Evolutionary conservation across 2,329 filamentous ascomycete genomes (phyloP).

Genomic region (Fusarium beomiforme): DNA sequence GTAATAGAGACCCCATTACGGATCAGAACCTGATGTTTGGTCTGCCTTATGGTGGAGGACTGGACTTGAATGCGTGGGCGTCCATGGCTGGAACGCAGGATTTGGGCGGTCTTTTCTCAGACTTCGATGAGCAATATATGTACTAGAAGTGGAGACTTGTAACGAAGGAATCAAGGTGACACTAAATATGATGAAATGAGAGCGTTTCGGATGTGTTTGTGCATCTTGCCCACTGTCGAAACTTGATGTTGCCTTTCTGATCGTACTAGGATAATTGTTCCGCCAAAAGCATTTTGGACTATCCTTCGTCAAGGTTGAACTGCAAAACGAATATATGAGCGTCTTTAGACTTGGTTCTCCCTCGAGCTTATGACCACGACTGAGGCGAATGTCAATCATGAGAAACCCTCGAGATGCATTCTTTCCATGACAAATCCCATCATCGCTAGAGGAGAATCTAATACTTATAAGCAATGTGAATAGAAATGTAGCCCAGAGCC

Average conservation of each 20-base stretch:
- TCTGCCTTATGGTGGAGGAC: conserved; percentile 30
- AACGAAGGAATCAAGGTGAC: background rate
- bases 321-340: too few relatives aligned
- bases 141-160: conserved; percentile 11
- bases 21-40: conserved; percentile 39
- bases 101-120: conserved; percentile 21
- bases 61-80: conserved; percentile 38
- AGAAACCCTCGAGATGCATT: background rate
- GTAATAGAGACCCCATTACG: conserved; percentile 8
- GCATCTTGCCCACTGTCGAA: background rate
- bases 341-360: too few relatives aligned
- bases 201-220: background rate
- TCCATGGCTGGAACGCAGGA: conserved; percentile 24
- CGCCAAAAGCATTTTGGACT: fast-evolving
- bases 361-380: too few relatives aligned
- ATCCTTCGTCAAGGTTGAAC: too few relatives aligned
- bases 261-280: fast-evolving
- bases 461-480: too few relatives aligned
- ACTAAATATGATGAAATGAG: background rate
- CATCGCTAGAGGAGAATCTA: too few relatives aligned
- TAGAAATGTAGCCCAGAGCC: background rate
- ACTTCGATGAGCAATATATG: conserved; percentile 43
- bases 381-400: too few relatives aligned
- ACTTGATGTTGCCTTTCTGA: fast-evolving
- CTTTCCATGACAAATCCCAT: too few relatives aligned